Conservation (phyloP, 257 asterid genomes). For the Hygrophila difformis region DNA sequence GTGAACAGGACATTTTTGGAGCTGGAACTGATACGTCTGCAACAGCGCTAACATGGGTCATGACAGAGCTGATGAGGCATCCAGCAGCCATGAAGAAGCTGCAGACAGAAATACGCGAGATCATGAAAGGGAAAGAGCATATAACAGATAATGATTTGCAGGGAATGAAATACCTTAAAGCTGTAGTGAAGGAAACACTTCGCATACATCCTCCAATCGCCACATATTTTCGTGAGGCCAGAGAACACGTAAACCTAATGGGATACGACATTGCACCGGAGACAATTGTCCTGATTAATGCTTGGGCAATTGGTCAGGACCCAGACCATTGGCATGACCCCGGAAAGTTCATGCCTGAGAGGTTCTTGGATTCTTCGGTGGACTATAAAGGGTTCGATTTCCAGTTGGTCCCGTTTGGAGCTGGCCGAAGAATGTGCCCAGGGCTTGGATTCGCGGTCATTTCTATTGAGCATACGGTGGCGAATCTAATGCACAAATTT, state of each 20-base stretch:
- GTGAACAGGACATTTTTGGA: conserved; percentile 15
- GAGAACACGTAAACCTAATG: conserved; percentile 10
- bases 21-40: conserved; percentile 26
- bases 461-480: conserved; percentile 11
- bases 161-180: conserved; percentile 12
- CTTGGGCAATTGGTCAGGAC: conserved; percentile 15
- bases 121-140: not conserved
- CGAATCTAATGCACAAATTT: conserved; percentile 22
- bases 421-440: conserved; percentile 22
- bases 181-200: conserved; percentile 14
- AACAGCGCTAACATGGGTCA: conserved; percentile 17
- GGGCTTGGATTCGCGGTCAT: conserved; percentile 15
- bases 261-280: conserved; percentile 12
- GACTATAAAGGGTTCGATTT: conserved; percentile 20
- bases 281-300: conserved; percentile 12
- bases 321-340: conserved; percentile 23
- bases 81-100: conserved; percentile 3
- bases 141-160: conserved; percentile 2
- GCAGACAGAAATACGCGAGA: conserved; percentile 4
- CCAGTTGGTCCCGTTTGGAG: conserved; percentile 25
- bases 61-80: conserved; percentile 14
- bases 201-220: conserved; percentile 8
- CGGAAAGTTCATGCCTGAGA: conserved; percentile 19
- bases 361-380: conserved; percentile 19
- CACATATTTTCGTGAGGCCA: not conserved